These are phyloP conservation scores for Seiridium unicorne DNA, from an alignment of 2,329 filamentous ascomycete species.

Conservation along the genomic window DNA sequence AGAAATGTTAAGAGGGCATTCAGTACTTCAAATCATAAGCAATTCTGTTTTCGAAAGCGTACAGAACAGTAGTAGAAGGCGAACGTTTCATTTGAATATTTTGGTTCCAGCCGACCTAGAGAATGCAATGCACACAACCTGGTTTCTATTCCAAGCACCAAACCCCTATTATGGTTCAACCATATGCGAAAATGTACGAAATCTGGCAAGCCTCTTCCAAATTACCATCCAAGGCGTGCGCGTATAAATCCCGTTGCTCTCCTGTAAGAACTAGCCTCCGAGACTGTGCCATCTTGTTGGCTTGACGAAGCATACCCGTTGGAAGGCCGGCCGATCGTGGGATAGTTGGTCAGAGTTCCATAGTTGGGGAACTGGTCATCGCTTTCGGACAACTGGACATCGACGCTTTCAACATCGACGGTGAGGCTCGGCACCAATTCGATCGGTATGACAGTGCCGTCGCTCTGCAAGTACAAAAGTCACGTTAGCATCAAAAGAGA, in stretches of 20 bases:
- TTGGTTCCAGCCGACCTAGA: too few relatives aligned
- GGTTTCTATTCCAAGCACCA: too few relatives aligned
- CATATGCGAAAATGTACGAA: too few relatives aligned
- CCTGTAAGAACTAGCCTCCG: background rate
- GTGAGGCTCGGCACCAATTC: slow-evolving; percentile 9
- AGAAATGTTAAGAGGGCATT: too few relatives aligned
- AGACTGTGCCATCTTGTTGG: background rate
- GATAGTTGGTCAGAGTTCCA: background rate
- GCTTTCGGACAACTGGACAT: background rate
- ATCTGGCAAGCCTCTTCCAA: too few relatives aligned
- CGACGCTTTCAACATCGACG: slow-evolving; percentile 6
- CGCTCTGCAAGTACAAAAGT: background rate
- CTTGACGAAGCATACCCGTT: background rate
- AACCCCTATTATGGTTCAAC: too few relatives aligned
- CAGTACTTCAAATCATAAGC: too few relatives aligned
- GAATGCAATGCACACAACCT: too few relatives aligned
- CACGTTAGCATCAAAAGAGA: background rate
- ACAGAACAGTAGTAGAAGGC: too few relatives aligned
- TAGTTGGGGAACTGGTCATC: slow-evolving; percentile 8
- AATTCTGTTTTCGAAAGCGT: too few relatives aligned
- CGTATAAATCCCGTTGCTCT: background rate
- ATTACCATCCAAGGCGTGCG: background rate
- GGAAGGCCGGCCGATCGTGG: background rate
- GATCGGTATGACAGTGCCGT: slow-evolving; percentile 2
- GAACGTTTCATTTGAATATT: too few relatives aligned